Conservation (phyloP, 352 stramenopile species). For the Pythium oligandrum region DNA sequence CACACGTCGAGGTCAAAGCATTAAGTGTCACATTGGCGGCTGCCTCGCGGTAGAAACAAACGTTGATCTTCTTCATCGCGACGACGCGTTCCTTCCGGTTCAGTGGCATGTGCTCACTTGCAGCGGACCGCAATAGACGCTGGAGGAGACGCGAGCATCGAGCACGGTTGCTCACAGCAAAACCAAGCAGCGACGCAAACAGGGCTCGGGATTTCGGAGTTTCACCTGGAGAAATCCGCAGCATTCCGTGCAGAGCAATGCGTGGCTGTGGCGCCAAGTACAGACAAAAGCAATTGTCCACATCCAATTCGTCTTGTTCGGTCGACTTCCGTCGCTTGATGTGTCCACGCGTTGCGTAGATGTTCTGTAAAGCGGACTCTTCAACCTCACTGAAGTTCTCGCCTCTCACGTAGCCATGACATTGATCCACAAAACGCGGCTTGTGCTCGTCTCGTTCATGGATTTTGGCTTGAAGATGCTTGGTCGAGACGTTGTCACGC, state of each 20-base stretch:
- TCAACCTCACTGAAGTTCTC: slow-evolving; percentile 26
- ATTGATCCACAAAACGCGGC: slow-evolving; percentile 54
- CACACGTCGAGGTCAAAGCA: slow-evolving; percentile 10
- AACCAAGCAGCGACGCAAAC: slow-evolving; percentile 29
- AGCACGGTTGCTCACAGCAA: neutral
- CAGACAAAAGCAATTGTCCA: slow-evolving; percentile 40
- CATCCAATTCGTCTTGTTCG: slow-evolving; percentile 18
- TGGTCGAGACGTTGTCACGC: slow-evolving; percentile 34
- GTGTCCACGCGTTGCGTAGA: slow-evolving; percentile 18
- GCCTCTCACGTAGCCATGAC: slow-evolving; percentile 46
- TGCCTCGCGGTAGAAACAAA: slow-evolving; percentile 23
- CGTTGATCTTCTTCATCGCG: slow-evolving; percentile 21
- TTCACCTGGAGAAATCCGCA: slow-evolving; percentile 21
- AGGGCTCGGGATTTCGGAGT: slow-evolving; percentile 15
- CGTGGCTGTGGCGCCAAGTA: slow-evolving; percentile 37
- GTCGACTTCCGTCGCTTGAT: slow-evolving; percentile 14
- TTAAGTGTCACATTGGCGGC: slow-evolving; percentile 20
- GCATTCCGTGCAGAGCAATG: slow-evolving; percentile 32
- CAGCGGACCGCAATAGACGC: slow-evolving; percentile 30
- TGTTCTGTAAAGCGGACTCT: neutral
- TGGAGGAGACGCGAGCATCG: slow-evolving; percentile 24
- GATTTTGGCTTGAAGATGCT: slow-evolving; percentile 28
- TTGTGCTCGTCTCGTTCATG: slow-evolving; percentile 23
- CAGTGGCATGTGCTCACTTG: slow-evolving; percentile 25
- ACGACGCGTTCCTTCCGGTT: slow-evolving; percentile 41